Conservation (phyloP, 495 filamentous ascomycete species). For the Hypoxylon fragiforme region DNA sequence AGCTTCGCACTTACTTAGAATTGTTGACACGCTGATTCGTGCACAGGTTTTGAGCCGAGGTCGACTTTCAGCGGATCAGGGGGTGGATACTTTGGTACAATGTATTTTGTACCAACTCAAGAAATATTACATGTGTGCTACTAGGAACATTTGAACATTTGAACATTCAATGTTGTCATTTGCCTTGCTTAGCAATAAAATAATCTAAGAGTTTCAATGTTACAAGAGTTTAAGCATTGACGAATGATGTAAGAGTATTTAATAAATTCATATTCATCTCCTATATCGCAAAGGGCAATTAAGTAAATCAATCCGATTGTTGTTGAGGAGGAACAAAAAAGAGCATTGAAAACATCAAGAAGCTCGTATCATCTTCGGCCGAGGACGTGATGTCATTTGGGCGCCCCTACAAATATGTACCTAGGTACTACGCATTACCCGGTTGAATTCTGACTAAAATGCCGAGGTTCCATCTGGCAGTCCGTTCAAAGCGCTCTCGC, state of each 20-base stretch:
- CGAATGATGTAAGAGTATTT: no score
- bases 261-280: no score
- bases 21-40: slow-evolving; percentile 54
- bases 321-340: neutral
- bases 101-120: neutral
- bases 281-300: no score
- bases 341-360: slow-evolving; percentile 1
- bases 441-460: slow-evolving; percentile 12
- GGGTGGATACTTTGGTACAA: neutral
- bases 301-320: no score
- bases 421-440: slow-evolving; percentile 10
- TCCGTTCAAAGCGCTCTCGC: neutral
- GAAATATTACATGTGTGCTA: no score
- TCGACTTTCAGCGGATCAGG: slow-evolving; percentile 25
- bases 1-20: slow-evolving; percentile 40
- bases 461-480: slow-evolving; percentile 36
- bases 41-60: slow-evolving; percentile 41
- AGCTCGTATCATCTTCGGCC: slow-evolving; percentile 26
- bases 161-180: no score
- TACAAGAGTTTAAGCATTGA: no score
- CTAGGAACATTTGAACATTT: no score
- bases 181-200: no score
- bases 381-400: slow-evolving; percentile 34
- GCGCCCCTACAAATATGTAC: neutral
- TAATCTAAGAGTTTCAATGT: no score